Conservation (phyloP, 257 asterid species). For the Cinchona pubescens region DNA sequence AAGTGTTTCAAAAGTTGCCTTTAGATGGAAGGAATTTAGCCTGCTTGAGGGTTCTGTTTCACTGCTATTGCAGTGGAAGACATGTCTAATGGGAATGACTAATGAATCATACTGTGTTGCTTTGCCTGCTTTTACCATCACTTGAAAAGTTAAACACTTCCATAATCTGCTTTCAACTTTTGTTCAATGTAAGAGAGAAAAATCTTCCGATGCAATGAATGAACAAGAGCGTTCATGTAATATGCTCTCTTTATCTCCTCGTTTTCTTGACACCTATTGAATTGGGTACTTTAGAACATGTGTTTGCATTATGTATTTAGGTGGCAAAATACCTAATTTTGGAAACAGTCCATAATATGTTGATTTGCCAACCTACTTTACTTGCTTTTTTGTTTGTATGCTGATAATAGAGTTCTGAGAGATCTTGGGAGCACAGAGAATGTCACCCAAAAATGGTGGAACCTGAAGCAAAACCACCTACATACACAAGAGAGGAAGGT, state of each 20-base stretch:
- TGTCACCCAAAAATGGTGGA: slow-evolving; percentile 27
- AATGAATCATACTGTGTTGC: background rate
- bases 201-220: background rate
- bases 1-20: background rate
- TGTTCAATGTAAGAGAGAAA: background rate
- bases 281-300: background rate
- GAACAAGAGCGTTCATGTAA: background rate
- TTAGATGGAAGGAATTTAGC: background rate
- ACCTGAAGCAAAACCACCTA: slow-evolving; percentile 28
- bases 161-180: background rate
- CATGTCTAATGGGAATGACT: background rate
- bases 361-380: background rate
- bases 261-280: background rate
- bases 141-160: no score
- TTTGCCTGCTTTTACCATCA: background rate
- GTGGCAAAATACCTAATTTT: background rate
- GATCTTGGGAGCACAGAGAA: slow-evolving; percentile 2
- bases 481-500: slow-evolving; percentile 25
- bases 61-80: background rate
- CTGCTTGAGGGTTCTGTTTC: background rate
- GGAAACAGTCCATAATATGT: background rate
- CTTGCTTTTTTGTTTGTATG: background rate
- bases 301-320: background rate
- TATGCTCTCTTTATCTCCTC: background rate
- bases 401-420: slow-evolving; percentile 26